phyloP scores from a whole-genome alignment of 2,329 filamentous ascomycete species.

The Colletotrichum sp. region DNA sequence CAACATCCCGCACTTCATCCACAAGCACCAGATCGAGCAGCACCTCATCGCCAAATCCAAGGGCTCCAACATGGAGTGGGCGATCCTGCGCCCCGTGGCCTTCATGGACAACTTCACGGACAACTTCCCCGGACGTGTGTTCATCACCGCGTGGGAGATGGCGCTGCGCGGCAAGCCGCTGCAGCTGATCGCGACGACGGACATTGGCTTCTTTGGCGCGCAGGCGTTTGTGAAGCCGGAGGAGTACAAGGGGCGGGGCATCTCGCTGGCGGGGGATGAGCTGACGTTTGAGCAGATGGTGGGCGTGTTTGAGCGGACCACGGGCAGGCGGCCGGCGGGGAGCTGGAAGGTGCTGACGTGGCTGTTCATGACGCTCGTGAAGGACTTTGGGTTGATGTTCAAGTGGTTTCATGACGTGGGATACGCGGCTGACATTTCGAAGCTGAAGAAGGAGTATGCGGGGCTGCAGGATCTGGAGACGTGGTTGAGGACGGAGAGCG shows the following conservation, averaged over 20 bases:
- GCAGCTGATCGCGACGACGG: slow-evolving; percentile 38
- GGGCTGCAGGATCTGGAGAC: slow-evolving; percentile 29
- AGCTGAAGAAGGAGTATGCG: slow-evolving; percentile 29
- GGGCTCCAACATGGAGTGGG: slow-evolving; percentile 36
- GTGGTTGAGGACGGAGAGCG: slow-evolving; percentile 62
- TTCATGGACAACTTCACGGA: slow-evolving; percentile 45
- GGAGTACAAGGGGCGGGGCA: slow-evolving; percentile 31
- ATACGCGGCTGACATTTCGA: slow-evolving; percentile 37
- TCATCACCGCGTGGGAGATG: slow-evolving; percentile 35
- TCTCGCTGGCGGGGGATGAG: slow-evolving; percentile 48
- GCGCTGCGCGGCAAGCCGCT: slow-evolving; percentile 34
- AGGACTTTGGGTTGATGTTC: slow-evolving; percentile 41
- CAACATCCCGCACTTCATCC: slow-evolving; percentile 62
- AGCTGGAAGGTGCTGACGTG: slow-evolving; percentile 33
- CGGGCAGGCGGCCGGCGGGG: slow-evolving; percentile 31
- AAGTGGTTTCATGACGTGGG: slow-evolving; percentile 40
- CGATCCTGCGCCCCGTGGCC: slow-evolving; percentile 41
- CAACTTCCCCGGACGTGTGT: slow-evolving; percentile 34
- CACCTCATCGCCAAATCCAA: slow-evolving; percentile 54
- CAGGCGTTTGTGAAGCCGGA: slow-evolving; percentile 37
- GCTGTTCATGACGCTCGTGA: slow-evolving; percentile 30
- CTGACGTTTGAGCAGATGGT: slow-evolving; percentile 35
- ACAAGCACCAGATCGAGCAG: slow-evolving; percentile 65
- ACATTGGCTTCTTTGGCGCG: slow-evolving; percentile 45
- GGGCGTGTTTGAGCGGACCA: slow-evolving; percentile 34